A percentile compares a stretch with the other conserved stretches of the same genome.
These are phyloP conservation scores for Ganoderma leucocontextum DNA, from an alignment of 1,284 basidiomycete species.

Conservation along the genomic window DNA sequence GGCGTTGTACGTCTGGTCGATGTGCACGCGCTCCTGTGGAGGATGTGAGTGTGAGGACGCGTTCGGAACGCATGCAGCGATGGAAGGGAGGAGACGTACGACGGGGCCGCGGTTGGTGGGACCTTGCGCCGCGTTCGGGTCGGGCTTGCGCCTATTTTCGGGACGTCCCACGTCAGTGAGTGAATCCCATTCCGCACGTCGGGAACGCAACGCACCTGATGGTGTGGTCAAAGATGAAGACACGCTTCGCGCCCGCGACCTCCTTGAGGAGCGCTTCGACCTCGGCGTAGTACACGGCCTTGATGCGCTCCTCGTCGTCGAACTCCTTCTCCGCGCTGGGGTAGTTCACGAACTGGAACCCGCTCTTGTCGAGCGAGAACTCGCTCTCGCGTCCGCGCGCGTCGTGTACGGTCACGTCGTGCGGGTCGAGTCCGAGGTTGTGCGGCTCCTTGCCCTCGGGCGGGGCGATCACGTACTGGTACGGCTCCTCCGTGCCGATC, in stretches of 20 bases:
- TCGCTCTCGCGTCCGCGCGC: constrained; percentile 39
- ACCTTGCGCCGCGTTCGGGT: constrained; percentile 22
- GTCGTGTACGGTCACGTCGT: constrained; percentile 38
- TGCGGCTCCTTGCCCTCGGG: constrained; percentile 33
- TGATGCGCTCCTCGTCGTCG: constrained; percentile 49
- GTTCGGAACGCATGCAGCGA: neutral
- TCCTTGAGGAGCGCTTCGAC: constrained; percentile 50
- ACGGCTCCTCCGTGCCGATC: constrained; percentile 35
- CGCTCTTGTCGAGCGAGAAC: constrained; percentile 47
- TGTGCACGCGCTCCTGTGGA: constrained; percentile 51
- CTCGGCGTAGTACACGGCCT: constrained; percentile 48
- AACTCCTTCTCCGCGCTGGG: constrained; percentile 42
- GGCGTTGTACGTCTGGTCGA: constrained; percentile 64
- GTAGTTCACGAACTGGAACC: constrained; percentile 48
- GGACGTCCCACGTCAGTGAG: neutral
- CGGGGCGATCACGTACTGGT: constrained; percentile 37
- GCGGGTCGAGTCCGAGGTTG: constrained; percentile 39
- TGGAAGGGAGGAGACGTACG: constrained; percentile 10
- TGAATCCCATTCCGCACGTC: neutral
- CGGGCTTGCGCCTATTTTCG: constrained; percentile 20
- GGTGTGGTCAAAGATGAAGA: constrained; percentile 54
- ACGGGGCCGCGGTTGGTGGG: constrained; percentile 25
- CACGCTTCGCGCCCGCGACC: constrained; percentile 46
- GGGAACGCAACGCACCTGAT: constrained; percentile 23
- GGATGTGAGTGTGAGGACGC: neutral